Evolutionary conservation across 2,329 filamentous ascomycete species (phyloP).

Genomic region (Cytospora mali): DNA sequence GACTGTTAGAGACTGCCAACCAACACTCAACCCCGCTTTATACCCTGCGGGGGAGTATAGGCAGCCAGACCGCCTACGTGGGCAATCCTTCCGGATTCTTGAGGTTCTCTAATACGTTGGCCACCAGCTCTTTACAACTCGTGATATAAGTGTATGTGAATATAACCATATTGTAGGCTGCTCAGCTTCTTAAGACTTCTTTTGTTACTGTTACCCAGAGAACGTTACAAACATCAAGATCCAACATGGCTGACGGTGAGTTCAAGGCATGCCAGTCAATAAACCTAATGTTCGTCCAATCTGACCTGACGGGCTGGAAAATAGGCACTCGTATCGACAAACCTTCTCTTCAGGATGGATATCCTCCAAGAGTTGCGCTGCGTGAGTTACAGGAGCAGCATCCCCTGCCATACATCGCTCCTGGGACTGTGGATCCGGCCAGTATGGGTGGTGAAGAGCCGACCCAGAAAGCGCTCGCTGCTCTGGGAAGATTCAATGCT

Average conservation of each 20-base stretch:
- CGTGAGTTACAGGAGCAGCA: slow-evolving; percentile 2
- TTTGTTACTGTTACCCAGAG: too few species aligned
- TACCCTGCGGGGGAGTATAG: too few species aligned
- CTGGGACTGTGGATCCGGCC: slow-evolving; percentile 14
- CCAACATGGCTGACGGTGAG: not conserved
- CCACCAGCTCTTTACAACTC: too few species aligned
- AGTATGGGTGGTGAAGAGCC: slow-evolving; percentile 21
- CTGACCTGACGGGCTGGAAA: too few species aligned
- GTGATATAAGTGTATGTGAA: too few species aligned
- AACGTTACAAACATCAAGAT: not conserved
- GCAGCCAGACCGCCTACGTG: too few species aligned
- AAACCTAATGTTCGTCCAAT: not conserved
- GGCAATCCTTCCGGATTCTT: too few species aligned
- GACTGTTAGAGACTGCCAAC: too few species aligned
- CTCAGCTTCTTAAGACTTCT: too few species aligned
- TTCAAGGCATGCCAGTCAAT: not conserved
- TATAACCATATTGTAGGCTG: too few species aligned
- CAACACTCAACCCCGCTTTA: too few species aligned
- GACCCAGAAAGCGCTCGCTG: slow-evolving; percentile 9
- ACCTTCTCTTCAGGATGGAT: not conserved
- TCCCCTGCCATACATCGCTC: not conserved
- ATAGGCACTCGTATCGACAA: not conserved
- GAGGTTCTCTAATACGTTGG: too few species aligned
- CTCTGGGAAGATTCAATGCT: slow-evolving; percentile 30
- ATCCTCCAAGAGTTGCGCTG: slow-evolving; percentile 13